Evolutionary conservation across 805 yeast species (phyloP).

Genomic region (Starmerella bombicola): DNA sequence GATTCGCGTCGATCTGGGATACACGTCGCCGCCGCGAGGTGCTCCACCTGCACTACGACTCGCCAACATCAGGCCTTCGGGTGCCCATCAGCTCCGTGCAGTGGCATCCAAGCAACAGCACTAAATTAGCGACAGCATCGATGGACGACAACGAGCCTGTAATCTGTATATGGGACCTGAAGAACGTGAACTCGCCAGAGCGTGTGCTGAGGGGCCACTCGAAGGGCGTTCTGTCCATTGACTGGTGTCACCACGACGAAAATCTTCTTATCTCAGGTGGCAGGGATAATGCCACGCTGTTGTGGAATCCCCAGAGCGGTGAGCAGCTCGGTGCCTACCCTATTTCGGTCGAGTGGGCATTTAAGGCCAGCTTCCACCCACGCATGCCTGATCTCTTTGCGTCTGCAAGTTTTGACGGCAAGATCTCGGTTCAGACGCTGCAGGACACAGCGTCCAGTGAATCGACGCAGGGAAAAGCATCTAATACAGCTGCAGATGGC

Average conservation of each 20-base stretch:
- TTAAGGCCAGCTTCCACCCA: slow-evolving; percentile 80
- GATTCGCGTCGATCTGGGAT: slow-evolving; percentile 90
- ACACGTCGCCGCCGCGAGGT: slow-evolving; percentile 78
- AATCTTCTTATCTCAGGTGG: slow-evolving; percentile 76
- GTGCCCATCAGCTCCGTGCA: slow-evolving; percentile 69
- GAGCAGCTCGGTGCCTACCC: slow-evolving; percentile 75
- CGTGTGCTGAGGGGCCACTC: slow-evolving; percentile 62
- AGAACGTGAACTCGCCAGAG: slow-evolving; percentile 89
- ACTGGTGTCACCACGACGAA: slow-evolving; percentile 85
- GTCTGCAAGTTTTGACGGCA: slow-evolving; percentile 62
- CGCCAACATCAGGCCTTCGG: slow-evolving; percentile 33
- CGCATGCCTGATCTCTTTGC: slow-evolving; percentile 70
- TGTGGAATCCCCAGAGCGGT: slow-evolving; percentile 84
- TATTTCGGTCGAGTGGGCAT: slow-evolving; percentile 85
- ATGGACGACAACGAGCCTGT: slow-evolving; percentile 61
- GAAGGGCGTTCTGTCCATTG: slow-evolving; percentile 78
- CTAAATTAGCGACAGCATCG: slow-evolving; percentile 78
- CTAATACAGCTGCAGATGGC: slow-evolving; percentile 34
- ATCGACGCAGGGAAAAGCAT: slow-evolving; percentile 26
- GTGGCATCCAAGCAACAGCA: slow-evolving; percentile 89
- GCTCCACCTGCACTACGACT: slow-evolving; percentile 61
- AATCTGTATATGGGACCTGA: slow-evolving; percentile 82
- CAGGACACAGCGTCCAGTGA: slow-evolving; percentile 53
- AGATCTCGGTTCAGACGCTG: slow-evolving; percentile 64
- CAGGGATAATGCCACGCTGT: slow-evolving; percentile 70